phyloP scores from a whole-genome alignment of 2,329 filamentous ascomycete species.

The Gnomoniopsis smithogilvyi region DNA sequence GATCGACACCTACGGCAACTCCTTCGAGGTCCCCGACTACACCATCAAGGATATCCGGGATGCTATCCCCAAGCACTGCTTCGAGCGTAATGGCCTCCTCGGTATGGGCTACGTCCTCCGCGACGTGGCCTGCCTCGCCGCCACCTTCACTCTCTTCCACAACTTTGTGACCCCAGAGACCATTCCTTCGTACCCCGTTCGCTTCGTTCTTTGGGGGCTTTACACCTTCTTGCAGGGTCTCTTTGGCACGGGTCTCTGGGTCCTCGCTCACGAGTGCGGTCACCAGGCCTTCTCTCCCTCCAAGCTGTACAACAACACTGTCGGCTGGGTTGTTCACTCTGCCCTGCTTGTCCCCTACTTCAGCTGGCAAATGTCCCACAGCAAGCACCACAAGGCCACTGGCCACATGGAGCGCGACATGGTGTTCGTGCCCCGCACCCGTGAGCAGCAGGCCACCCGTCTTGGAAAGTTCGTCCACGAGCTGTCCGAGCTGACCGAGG shows the following conservation, averaged over 20 bases:
- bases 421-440: conserved; percentile 96
- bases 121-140: conserved; percentile 68
- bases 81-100: conserved; percentile 73
- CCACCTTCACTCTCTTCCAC: conserved; percentile 85
- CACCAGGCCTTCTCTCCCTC: conserved; percentile 96
- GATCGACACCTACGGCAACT: conserved; percentile 89
- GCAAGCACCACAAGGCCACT: conserved; percentile 99
- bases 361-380: conserved; percentile 98
- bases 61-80: conserved; percentile 97
- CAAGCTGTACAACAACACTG: conserved; percentile 83
- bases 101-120: conserved; percentile 82
- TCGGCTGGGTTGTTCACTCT: conserved; percentile 90
- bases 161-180: conserved; percentile 83
- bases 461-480: conserved; percentile 76
- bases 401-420: conserved; percentile 97
- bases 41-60: conserved; percentile 97
- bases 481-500: conserved; percentile 84
- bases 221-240: conserved; percentile 85
- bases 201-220: conserved; percentile 60
- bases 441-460: conserved; percentile 73
- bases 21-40: conserved; percentile 90
- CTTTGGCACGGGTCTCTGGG: conserved; percentile 92
- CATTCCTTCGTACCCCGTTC: conserved; percentile 66
- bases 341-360: conserved; percentile 92
- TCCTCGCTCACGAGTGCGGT: conserved; percentile 95